phyloP scores from a whole-genome alignment of 495 filamentous ascomycete species.

The Neurospora sp. region DNA sequence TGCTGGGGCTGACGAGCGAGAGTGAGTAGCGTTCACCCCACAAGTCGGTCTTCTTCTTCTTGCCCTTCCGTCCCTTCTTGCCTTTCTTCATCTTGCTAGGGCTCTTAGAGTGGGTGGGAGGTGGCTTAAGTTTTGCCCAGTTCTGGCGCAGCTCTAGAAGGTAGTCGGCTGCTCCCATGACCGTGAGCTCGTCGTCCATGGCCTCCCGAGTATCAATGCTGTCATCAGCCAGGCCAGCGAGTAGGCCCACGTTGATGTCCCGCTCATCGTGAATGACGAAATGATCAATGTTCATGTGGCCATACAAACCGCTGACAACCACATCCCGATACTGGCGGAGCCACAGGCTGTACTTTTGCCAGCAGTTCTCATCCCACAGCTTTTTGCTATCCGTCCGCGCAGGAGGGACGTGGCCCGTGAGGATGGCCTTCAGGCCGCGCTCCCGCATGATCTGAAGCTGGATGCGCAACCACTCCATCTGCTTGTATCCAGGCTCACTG shows the following conservation, averaged over 20 bases:
- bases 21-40: constrained; percentile 81
- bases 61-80: constrained; percentile 22
- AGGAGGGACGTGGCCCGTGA: constrained; percentile 91
- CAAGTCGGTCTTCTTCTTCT: constrained; percentile 38
- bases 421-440: constrained; percentile 85
- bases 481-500: constrained; percentile 79
- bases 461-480: constrained; percentile 93
- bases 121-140: constrained; percentile 68
- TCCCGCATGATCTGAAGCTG: constrained; percentile 75
- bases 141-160: constrained; percentile 63
- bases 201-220: constrained; percentile 19
- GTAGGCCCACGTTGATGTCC: constrained; percentile 51
- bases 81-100: constrained; percentile 27
- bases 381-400: constrained; percentile 73
- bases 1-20: constrained; percentile 67
- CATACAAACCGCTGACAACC: constrained; percentile 66
- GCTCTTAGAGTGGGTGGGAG: constrained; percentile 24
- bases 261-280: constrained; percentile 86
- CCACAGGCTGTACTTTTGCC: constrained; percentile 96
- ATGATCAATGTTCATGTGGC: constrained; percentile 98
- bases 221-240: constrained; percentile 32
- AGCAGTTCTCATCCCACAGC: constrained; percentile 87
- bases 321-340: constrained; percentile 84
- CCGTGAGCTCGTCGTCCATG: constrained; percentile 47
- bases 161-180: constrained; percentile 63